A percentile compares a stretch with the other conserved stretches of the same genome.
Conservation (phyloP, 2,329 filamentous ascomycete genomes). For the Phialemoniopsis sp. region DNA sequence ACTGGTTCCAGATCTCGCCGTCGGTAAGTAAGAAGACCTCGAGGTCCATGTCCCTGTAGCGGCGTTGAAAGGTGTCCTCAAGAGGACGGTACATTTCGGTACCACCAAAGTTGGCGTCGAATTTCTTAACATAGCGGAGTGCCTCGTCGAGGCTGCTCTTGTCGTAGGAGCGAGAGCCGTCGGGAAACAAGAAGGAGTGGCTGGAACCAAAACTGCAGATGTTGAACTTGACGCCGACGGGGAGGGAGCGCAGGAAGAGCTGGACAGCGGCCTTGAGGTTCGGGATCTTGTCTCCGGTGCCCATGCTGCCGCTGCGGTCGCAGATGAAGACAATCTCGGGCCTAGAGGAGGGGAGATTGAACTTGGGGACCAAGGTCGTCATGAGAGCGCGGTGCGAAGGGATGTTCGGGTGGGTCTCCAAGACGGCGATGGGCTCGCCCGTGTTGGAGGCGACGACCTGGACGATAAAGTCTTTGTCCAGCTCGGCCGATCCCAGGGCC, state of each 20-base stretch:
- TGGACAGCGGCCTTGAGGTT: slow-evolving; percentile 52
- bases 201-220: slow-evolving; percentile 61
- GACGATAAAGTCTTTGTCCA: slow-evolving; percentile 64
- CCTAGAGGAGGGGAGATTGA: slow-evolving; percentile 49
- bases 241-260: slow-evolving; percentile 63
- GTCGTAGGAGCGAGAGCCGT: slow-evolving; percentile 39
- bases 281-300: slow-evolving; percentile 35
- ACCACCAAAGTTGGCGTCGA: slow-evolving; percentile 45
- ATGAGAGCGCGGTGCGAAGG: slow-evolving; percentile 63
- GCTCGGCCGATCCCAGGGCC: slow-evolving; percentile 42
- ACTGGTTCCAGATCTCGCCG: slow-evolving; percentile 47
- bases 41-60: slow-evolving; percentile 40
- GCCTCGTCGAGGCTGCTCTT: slow-evolving; percentile 38
- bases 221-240: slow-evolving; percentile 62
- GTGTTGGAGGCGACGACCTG: slow-evolving; percentile 58
- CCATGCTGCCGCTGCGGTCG: slow-evolving; percentile 68
- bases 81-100: slow-evolving; percentile 48
- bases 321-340: slow-evolving; percentile 69
- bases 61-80: slow-evolving; percentile 33
- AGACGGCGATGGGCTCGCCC: slow-evolving; percentile 56
- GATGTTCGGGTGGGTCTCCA: slow-evolving; percentile 62
- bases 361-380: slow-evolving; percentile 67
- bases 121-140: slow-evolving; percentile 29
- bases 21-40: slow-evolving; percentile 55
- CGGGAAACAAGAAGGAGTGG: slow-evolving; percentile 39